phyloP scores from a whole-genome alignment of 768 basidiomycete genomes.

The Brasilioporus rufonigricans region DNA sequence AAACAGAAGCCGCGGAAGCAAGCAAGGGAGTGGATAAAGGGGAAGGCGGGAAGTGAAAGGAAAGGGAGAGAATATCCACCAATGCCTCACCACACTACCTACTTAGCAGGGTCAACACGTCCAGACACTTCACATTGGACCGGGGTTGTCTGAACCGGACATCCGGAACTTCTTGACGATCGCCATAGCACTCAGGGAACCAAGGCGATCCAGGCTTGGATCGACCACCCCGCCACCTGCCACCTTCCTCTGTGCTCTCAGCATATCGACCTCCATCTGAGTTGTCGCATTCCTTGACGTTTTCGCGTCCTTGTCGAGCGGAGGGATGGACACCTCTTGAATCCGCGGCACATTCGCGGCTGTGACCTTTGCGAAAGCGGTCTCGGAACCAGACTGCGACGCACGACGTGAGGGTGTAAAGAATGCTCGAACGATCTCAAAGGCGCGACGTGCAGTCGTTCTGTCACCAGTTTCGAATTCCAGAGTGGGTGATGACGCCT shows the following conservation, averaged over 20 bases:
- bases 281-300: neutral
- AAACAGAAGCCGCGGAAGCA: neutral
- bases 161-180: neutral
- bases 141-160: neutral
- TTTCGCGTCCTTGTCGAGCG: slow-evolving; percentile 1
- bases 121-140: neutral
- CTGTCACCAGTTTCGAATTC: neutral
- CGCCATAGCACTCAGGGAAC: neutral
- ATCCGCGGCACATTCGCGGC: neutral
- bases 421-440: neutral
- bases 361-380: neutral
- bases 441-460: too few species aligned
- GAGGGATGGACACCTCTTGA: slow-evolving; percentile 1
- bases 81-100: neutral
- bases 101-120: neutral
- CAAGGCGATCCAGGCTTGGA: neutral
- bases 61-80: neutral
- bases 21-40: neutral
- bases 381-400: neutral
- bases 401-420: neutral
- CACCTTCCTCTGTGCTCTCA: slow-evolving; percentile 3
- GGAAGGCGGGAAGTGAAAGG: too few species aligned
- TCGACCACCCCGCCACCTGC: neutral
- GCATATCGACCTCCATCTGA: slow-evolving; percentile 9
- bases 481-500: neutral